These are phyloP conservation scores for Pseudopithomyces maydicus DNA, from an alignment of 2,329 filamentous ascomycete species.

Conservation along the genomic window DNA sequence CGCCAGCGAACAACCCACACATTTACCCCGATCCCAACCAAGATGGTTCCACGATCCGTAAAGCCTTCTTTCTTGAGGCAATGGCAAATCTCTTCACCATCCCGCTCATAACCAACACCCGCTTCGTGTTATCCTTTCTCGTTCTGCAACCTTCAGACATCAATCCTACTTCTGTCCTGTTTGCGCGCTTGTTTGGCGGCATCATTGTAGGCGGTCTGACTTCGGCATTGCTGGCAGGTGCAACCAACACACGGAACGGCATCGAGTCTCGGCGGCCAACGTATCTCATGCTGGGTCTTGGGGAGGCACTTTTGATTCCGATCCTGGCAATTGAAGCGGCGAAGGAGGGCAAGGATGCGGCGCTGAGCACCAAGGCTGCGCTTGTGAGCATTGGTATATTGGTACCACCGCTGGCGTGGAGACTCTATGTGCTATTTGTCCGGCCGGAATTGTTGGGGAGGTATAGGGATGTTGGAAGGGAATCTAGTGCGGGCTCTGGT, in stretches of 20 bases:
- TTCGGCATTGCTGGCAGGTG: conserved; percentile 26
- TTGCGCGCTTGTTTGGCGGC: conserved; percentile 29
- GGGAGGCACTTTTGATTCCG: conserved; percentile 26
- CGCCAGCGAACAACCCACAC: conserved; percentile 1
- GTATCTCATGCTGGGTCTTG: conserved; percentile 27
- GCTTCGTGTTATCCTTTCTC: conserved; percentile 23
- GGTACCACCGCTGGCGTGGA: conserved; percentile 29
- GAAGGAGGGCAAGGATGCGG: conserved; percentile 22
- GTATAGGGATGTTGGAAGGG: conserved; percentile 20
- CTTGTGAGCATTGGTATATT: conserved; percentile 21
- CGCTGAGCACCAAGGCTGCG: conserved; percentile 24
- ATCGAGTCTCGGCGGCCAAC: conserved; percentile 29
- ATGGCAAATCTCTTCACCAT: conserved; percentile 33
- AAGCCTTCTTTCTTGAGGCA: conserved; percentile 33
- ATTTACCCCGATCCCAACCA: conserved; percentile 19
- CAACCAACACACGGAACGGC: conserved; percentile 29
- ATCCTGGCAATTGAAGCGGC: conserved; percentile 24
- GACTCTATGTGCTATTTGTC: conserved; percentile 26
- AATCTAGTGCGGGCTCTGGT: background rate
- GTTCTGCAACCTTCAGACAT: conserved; percentile 25
- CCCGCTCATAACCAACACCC: conserved; percentile 30
- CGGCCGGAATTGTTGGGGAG: conserved; percentile 28
- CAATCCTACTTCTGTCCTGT: conserved; percentile 28
- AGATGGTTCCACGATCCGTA: conserved; percentile 27
- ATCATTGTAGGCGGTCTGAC: conserved; percentile 30